Conservation (phyloP, 345 rosid species). For the Melastoma malabathricum region DNA sequence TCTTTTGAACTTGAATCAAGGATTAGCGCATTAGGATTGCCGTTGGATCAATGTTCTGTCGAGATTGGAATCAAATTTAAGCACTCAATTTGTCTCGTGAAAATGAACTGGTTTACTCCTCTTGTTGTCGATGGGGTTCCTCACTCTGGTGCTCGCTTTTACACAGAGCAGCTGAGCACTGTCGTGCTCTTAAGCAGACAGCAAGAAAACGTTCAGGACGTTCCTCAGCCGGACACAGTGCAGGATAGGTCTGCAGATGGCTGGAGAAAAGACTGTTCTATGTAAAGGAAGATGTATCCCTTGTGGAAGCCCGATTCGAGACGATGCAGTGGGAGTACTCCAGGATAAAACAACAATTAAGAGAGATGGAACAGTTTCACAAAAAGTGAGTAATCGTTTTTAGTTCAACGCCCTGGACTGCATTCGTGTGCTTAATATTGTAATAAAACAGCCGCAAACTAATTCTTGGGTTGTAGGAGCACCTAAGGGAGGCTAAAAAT, state of each 20-base stretch:
- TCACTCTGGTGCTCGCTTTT: not conserved
- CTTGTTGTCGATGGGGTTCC: not conserved
- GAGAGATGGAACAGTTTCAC: conserved; percentile 26
- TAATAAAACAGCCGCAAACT: too few relatives aligned
- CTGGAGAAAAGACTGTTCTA: conserved; percentile 61
- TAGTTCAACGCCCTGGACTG: too few relatives aligned
- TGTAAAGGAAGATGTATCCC: conserved; percentile 61
- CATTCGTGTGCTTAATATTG: too few relatives aligned
- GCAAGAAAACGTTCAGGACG: conserved; percentile 25
- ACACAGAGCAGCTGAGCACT: conserved; percentile 45
- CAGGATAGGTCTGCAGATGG: conserved; percentile 43
- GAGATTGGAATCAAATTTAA: too few relatives aligned
- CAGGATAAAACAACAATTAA: conserved; percentile 38
- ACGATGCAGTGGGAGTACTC: conserved; percentile 52
- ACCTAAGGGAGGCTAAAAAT: too few relatives aligned
- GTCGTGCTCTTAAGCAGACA: conserved; percentile 59
- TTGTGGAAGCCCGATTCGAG: conserved; percentile 65
- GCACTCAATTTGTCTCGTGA: too few relatives aligned
- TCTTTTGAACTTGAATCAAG: not conserved
- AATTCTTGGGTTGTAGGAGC: too few relatives aligned
- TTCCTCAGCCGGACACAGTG: conserved; percentile 15
- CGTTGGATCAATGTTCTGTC: not conserved
- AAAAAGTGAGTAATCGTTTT: conserved; percentile 4
- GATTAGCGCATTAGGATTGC: not conserved
- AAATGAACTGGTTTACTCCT: too few relatives aligned